A percentile compares a stretch with the other conserved stretches of the same genome.
These are phyloP conservation scores for Ilyonectria robusta DNA, from an alignment of 2,329 filamentous ascomycete species.

Conservation along the genomic window DNA sequence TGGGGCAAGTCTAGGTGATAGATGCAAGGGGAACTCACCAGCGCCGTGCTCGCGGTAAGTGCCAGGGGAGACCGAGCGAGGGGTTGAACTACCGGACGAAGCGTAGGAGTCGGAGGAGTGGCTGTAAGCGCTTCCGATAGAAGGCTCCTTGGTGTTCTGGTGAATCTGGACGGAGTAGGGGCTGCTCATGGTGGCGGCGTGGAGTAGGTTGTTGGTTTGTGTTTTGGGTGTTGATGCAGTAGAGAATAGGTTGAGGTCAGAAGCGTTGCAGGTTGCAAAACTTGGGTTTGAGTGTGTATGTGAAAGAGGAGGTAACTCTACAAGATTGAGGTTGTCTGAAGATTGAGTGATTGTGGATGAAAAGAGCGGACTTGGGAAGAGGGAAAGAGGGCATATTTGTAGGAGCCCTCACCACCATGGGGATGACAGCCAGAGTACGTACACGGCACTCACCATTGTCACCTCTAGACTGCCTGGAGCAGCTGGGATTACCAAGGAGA, in stretches of 20 bases:
- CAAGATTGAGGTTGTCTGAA: background rate
- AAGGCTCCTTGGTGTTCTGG: constrained; percentile 49
- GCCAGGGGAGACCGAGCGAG: constrained; percentile 47
- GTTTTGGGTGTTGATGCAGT: constrained; percentile 3
- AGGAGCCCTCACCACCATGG: constrained; percentile 8
- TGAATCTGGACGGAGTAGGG: constrained; percentile 52
- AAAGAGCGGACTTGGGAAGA: background rate
- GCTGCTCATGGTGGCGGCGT: constrained; percentile 44
- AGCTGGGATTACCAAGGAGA: constrained; percentile 37
- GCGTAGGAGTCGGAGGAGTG: constrained; percentile 48
- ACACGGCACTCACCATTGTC: constrained; percentile 3
- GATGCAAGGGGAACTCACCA: constrained; percentile 43
- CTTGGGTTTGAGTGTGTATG: background rate
- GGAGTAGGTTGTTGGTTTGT: constrained; percentile 24
- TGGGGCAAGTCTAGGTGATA: constrained; percentile 20
- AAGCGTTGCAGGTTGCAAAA: constrained; percentile 24
- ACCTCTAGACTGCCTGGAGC: constrained; percentile 36
- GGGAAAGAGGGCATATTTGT: constrained; percentile 20
- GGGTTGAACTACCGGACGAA: constrained; percentile 46
- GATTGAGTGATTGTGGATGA: constrained; percentile 17
- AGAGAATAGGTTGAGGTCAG: constrained; percentile 12
- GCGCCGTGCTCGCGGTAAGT: constrained; percentile 52
- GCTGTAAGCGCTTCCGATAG: constrained; percentile 47
- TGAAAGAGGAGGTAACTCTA: background rate
- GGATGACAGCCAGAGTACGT: constrained; percentile 15